Evolutionary conservation across 208 protist species (phyloP).

Genomic region (Paratrypanosoma confusum): DNA sequence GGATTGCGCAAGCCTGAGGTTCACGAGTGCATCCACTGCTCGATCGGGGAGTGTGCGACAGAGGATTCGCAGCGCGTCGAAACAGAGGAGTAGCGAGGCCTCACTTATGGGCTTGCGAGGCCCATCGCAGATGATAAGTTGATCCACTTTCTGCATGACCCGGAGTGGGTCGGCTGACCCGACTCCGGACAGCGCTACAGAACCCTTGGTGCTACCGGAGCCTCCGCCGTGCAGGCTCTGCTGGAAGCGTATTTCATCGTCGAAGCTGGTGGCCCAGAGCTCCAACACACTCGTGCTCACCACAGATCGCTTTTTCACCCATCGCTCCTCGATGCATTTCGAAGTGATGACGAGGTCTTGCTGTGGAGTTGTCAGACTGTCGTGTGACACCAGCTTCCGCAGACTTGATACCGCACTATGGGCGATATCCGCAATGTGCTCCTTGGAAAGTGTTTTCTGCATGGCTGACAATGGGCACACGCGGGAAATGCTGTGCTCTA

Average conservation of each 20-base stretch:
- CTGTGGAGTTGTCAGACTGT: constrained; percentile 27
- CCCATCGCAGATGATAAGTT: no score
- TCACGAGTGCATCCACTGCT: constrained; percentile 13
- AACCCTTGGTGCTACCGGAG: no score
- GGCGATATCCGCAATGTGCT: constrained; percentile 42
- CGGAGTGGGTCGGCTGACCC: no score
- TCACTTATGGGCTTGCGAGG: constrained; percentile 29
- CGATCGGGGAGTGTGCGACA: constrained; percentile 11
- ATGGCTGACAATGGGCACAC: no score
- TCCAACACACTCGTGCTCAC: constrained; percentile 19
- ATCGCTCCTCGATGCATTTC: constrained; percentile 35
- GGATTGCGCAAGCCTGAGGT: constrained; percentile 11
- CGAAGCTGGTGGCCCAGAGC: constrained; percentile 21
- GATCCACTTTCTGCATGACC: no score
- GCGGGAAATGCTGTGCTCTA: no score
- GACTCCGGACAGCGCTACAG: no score
- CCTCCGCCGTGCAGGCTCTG: no score
- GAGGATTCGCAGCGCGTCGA: constrained; percentile 35
- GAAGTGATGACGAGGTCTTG: constrained; percentile 38
- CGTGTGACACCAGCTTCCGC: constrained; percentile 36
- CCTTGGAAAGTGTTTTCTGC: constrained; percentile 26
- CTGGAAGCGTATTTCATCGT: constrained; percentile 23
- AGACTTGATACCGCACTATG: constrained; percentile 48
- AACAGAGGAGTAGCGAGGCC: constrained; percentile 29
- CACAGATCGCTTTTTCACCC: constrained; percentile 16